Conservation (phyloP, 1,139 yeast species). For the Maudiozyma humilis region DNA sequence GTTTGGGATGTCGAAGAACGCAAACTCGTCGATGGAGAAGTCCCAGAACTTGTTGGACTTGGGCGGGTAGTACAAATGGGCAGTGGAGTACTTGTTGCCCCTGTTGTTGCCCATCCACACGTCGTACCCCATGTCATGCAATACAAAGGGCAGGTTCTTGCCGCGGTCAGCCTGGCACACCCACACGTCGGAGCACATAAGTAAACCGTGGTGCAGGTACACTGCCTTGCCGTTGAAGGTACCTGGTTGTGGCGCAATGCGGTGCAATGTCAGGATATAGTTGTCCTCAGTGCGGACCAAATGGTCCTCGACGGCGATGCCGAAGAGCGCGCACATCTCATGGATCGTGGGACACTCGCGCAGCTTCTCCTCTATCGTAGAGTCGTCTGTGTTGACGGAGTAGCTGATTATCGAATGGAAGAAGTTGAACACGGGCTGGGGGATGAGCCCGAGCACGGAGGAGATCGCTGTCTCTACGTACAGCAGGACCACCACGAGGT, state of each 20-base stretch:
- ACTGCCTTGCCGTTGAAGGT: conserved; percentile 41
- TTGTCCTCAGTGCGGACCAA: conserved; percentile 43
- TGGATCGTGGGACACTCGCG: conserved; percentile 45
- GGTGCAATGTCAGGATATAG: conserved; percentile 46
- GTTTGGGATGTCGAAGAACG: conserved; percentile 74
- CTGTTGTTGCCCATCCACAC: conserved; percentile 92
- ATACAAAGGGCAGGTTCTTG: conserved; percentile 62
- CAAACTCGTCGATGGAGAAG: conserved; percentile 79
- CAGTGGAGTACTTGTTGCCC: conserved; percentile 77
- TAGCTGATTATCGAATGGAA: conserved; percentile 21
- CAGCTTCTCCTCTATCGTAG: conserved; percentile 31
- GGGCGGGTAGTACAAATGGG: conserved; percentile 37
- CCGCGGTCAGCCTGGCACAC: conserved; percentile 57
- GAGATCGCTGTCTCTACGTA: conserved; percentile 32
- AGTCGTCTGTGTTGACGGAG: conserved; percentile 16
- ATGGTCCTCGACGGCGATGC: conserved; percentile 64
- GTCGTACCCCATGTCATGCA: conserved; percentile 76
- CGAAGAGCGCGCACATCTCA: conserved; percentile 55
- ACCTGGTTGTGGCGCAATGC: conserved; percentile 39
- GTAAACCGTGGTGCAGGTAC: conserved; percentile 81
- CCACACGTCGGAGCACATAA: conserved; percentile 91
- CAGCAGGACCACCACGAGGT: conserved; percentile 30
- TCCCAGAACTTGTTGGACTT: conserved; percentile 58
- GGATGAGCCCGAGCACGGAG: conserved; percentile 27
- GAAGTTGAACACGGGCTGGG: conserved; percentile 20